Evolutionary conservation across 768 basidiomycete genomes (phyloP), one percentile per base, ranked within the genome.

Genomic region (Pholiota microspora): DNA sequence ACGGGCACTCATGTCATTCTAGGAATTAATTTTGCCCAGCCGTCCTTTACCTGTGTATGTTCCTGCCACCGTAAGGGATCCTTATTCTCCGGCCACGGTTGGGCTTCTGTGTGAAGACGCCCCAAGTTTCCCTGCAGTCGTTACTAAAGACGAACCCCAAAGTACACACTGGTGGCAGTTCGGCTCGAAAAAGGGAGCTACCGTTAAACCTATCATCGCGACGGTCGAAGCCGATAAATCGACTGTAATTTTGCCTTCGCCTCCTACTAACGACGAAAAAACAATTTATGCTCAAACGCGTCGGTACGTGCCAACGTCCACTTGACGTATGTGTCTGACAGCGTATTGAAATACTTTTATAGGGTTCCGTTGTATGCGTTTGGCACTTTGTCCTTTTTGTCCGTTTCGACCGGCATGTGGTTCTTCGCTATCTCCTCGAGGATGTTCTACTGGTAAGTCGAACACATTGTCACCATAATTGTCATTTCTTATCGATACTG

Each of bases 321-420:
- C 13, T 57, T 50, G 60, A 63, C 40, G 63, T 58, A 55, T 21
- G 23, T 24, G 4, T 7, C 3, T 23, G 21, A 23, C 21, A 23
- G 40, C 21, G 8, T 9, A 23, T 42, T 42, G 40, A 40, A 7
- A 18, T 23, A 10, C 8, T 18, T 12, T 12, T 5, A 1, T 42
- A 42, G 40, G 4, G 21, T 61, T 24, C 60, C 63, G 7, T 54
- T 66, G 13, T 68, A 68, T 45, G 52, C 63, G 32, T 66, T 63
- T 47, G 67, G 65, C 6, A 62, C 62, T 0, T 31, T 68, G 29
- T 66, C 65, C 9, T 68, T 68, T 59, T 55, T 68, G 23, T 61
- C 59, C 27, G 59, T 66, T 28, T 66, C 65, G 3, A 59, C 58
- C 12, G 67, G 62, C 2, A 65, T 65, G 61, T 68, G 67, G 67